A percentile compares a stretch with the other conserved stretches of the same genome.
phyloP scores from a whole-genome alignment of 768 basidiomycete genomes.

The Mycena alexandri region DNA sequence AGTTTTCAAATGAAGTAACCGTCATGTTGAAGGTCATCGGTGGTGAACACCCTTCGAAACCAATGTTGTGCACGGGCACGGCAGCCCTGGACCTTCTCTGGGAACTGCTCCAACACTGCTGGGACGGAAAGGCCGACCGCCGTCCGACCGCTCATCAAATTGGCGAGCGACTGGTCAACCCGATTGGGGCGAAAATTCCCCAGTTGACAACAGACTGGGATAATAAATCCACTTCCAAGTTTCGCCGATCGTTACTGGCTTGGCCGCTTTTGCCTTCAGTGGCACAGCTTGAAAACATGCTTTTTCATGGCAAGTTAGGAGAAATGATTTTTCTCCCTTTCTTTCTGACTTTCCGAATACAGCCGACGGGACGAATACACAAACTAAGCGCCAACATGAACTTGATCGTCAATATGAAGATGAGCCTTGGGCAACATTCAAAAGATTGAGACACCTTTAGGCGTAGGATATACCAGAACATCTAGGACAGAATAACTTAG shows the following conservation, averaged over 20 bases:
- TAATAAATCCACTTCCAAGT: conserved; percentile 14
- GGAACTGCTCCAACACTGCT: conserved; percentile 17
- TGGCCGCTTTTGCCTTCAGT: conserved; percentile 11
- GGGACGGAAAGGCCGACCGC: neutral
- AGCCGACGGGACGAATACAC: too few species aligned
- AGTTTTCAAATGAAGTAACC: neutral
- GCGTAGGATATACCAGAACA: too few species aligned
- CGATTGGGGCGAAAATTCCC: conserved; percentile 21
- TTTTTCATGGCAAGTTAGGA: too few species aligned
- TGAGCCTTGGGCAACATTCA: too few species aligned
- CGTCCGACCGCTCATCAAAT: conserved; percentile 8
- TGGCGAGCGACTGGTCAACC: neutral
- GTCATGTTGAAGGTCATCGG: neutral
- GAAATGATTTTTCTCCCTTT: too few species aligned
- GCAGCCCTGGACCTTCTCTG: conserved; percentile 6
- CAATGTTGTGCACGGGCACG: neutral
- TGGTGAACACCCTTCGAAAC: neutral
- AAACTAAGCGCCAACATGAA: too few species aligned
- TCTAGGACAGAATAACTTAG: too few species aligned
- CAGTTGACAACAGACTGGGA: conserved; percentile 10
- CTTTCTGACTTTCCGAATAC: too few species aligned
- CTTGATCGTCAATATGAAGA: too few species aligned
- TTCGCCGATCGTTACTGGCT: conserved; percentile 6
- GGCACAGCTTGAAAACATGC: neutral
- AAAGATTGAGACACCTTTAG: too few species aligned